A percentile compares a stretch with the other conserved stretches of the same genome.
Conservation (phyloP, 306 rosid species). For the Urtica urens region DNA sequence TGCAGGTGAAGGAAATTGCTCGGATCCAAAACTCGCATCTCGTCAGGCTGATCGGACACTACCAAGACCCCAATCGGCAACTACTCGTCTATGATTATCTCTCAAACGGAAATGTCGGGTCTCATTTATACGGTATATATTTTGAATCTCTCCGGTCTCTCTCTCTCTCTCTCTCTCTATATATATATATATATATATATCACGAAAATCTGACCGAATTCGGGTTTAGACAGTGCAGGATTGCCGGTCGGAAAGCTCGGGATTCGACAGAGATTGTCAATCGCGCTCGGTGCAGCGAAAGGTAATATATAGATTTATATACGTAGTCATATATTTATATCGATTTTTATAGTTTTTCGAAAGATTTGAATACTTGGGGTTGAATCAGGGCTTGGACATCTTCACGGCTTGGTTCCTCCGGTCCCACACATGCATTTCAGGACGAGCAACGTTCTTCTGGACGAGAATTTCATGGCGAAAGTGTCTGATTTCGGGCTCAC, state of each 20-base stretch:
- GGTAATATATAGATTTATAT: conserved; percentile 26
- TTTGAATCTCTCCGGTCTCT: too few relatives aligned
- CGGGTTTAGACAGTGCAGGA: conserved; percentile 45
- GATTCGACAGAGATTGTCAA: conserved; percentile 38
- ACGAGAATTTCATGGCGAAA: conserved; percentile 41
- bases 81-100: conserved; percentile 52
- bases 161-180: conserved; percentile 16
- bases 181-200: too few relatives aligned
- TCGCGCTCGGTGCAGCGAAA: conserved; percentile 62
- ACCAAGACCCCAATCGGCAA: conserved; percentile 46
- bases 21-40: conserved; percentile 40
- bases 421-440: conserved; percentile 48
- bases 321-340: neutral
- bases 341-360: neutral
- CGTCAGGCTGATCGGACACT: conserved; percentile 51
- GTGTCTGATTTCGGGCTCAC: conserved; percentile 59
- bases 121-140: conserved; percentile 60
- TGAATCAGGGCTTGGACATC: conserved; percentile 50
- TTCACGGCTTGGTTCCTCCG: conserved; percentile 62
- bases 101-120: conserved; percentile 55
- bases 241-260: conserved; percentile 51
- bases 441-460: conserved; percentile 56
- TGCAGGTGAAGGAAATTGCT: conserved; percentile 47
- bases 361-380: neutral
- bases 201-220: too few relatives aligned